These are phyloP conservation scores for Elsinoe ampelina DNA, from an alignment of 2,329 filamentous ascomycete genomes.

Conservation along the genomic window DNA sequence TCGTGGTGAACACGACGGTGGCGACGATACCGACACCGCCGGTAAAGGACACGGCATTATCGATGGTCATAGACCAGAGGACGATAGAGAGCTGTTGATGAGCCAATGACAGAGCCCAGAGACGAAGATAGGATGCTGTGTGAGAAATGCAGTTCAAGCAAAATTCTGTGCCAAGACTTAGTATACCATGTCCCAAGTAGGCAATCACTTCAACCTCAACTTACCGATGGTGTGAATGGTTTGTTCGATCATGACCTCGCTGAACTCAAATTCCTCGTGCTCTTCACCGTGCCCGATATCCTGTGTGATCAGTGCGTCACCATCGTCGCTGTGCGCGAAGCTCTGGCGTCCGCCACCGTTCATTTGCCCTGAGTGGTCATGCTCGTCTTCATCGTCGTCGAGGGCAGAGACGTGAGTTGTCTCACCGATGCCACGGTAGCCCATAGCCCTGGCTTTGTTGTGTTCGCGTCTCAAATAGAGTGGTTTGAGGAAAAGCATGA, in stretches of 20 bases:
- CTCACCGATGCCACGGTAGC: constrained; percentile 90
- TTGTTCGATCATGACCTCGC: constrained; percentile 97
- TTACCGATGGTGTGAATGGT: constrained; percentile 96
- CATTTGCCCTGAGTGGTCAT: constrained; percentile 40
- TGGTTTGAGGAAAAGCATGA: constrained; percentile 89
- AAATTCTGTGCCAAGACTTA: constrained; percentile 57
- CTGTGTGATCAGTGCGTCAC: constrained; percentile 79
- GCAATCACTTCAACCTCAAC: constrained; percentile 26
- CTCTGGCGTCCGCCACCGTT: constrained; percentile 52
- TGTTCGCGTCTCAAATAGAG: constrained; percentile 91
- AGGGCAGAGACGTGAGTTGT: constrained; percentile 78
- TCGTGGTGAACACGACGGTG: constrained; percentile 71
- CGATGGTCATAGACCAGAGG: constrained; percentile 92
- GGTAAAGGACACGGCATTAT: constrained; percentile 58
- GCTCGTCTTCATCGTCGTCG: constrained; percentile 74
- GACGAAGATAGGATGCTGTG: constrained; percentile 94
- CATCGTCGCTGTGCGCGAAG: constrained; percentile 63
- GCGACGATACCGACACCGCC: constrained; percentile 65
- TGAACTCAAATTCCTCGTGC: constrained; percentile 95
- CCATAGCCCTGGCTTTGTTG: constrained; percentile 75
- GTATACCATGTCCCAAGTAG: constrained; percentile 11
- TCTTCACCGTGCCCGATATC: constrained; percentile 66
- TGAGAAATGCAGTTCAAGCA: constrained; percentile 98
- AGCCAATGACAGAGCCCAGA: constrained; percentile 93
- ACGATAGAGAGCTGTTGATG: constrained; percentile 97